Conservation (phyloP, 192 early-diverging fungal genomes). For the Gigaspora rosea region DNA sequence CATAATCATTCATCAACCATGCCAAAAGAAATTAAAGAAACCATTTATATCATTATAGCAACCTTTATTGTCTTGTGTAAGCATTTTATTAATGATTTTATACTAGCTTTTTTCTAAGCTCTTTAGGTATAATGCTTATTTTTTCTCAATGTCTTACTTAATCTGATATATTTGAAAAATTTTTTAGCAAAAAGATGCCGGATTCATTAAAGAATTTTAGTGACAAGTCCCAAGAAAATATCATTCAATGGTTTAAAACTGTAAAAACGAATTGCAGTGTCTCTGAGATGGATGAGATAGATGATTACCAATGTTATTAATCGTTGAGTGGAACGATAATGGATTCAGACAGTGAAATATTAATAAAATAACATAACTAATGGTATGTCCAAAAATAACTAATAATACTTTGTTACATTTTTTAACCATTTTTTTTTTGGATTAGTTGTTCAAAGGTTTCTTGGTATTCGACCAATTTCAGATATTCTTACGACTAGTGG, state of each 20-base stretch:
- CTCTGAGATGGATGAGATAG: slow-evolving; percentile 16
- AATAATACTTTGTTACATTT: slow-evolving; percentile 8
- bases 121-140: neutral
- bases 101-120: too few species aligned
- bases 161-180: slow-evolving; percentile 2
- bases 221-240: neutral
- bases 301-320: too few species aligned
- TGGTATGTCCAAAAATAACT: slow-evolving; percentile 12
- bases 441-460: too few species aligned
- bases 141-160: neutral
- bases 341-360: neutral
- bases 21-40: too few species aligned
- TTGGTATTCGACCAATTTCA: neutral
- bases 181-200: slow-evolving; percentile 3
- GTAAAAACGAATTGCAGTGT: slow-evolving; percentile 51
- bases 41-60: too few species aligned
- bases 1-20: too few species aligned
- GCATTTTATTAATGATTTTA: too few species aligned
- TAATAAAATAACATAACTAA: slow-evolving; percentile 8
- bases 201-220: slow-evolving; percentile 4
- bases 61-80: too few species aligned
- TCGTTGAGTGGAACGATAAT: neutral
- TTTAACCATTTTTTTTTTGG: slow-evolving; percentile 1
- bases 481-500: neutral
- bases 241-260: slow-evolving; percentile 11